Evolutionary conservation across 805 yeast genomes (phyloP).

Genomic region (Candida patagonica): DNA sequence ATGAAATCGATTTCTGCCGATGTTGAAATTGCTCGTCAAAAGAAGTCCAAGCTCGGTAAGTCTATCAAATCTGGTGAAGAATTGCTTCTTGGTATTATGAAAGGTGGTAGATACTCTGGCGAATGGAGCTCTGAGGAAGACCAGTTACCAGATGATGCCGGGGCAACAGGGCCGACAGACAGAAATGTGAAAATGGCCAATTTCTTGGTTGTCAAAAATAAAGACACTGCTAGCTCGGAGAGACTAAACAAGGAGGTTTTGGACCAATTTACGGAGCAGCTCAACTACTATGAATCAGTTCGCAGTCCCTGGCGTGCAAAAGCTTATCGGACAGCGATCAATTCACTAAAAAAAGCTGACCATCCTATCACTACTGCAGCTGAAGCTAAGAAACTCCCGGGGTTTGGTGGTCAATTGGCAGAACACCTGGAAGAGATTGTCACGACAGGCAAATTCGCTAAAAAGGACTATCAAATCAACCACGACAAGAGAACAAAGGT

Average conservation of each 20-base stretch:
- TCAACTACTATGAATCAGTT: constrained; percentile 24
- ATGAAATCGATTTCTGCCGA: neutral
- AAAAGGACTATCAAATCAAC: constrained; percentile 18
- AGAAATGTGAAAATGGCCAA: constrained; percentile 2
- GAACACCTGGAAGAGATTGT: constrained; percentile 38
- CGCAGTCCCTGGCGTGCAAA: constrained; percentile 33
- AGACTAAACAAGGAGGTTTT: constrained; percentile 28
- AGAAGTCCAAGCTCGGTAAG: neutral
- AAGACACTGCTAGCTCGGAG: constrained; percentile 1
- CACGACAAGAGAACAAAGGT: constrained; percentile 18
- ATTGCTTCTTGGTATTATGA: neutral
- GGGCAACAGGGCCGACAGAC: constrained; percentile 20
- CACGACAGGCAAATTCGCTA: constrained; percentile 27
- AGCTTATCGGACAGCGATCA: constrained; percentile 39
- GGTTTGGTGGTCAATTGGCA: constrained; percentile 35
- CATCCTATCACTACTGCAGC: constrained; percentile 27
- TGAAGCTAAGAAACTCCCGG: constrained; percentile 34
- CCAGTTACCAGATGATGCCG: constrained; percentile 20
- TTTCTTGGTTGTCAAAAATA: neutral
- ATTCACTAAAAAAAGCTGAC: constrained; percentile 24
- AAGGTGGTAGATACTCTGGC: neutral
- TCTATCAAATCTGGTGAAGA: neutral
- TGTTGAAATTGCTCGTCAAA: too few species aligned
- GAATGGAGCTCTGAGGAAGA: constrained; percentile 5
- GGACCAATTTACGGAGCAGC: constrained; percentile 26